Base-by-base conservation (phyloP, 352 stramenopile species). In the Globisporangium cystogenes region DNA sequence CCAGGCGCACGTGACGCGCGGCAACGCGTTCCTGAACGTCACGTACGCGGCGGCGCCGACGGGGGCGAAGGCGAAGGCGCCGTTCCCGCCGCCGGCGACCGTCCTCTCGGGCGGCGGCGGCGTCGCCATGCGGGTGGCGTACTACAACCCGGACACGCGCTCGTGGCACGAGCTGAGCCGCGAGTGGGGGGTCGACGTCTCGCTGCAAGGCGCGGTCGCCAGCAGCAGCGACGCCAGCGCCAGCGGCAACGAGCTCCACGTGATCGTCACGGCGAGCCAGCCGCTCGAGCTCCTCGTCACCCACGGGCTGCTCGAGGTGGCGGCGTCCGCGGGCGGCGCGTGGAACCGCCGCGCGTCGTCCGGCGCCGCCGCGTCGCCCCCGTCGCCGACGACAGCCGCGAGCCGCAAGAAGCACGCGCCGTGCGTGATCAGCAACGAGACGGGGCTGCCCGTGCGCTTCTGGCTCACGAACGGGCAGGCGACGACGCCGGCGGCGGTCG, bases 141-240 rank as follows among this genome's bases (percentile, higher is more conserved):
- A 93, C 51, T 92, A 90, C 50, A 93, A 91, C 46, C 83, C 83
- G 15, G 78, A 92, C 31, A 89, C 77, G 27, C 78, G 83, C 15
- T 68, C 82, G 41, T 93, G 83, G 83, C 83, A 93, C 44, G 75
- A 81, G 18, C 82, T 93, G 76, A 88, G 81, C 29, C 74, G 73
- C 2, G 81, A 91, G 42, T 93, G 83, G 83, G 67, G 66, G 14
- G 55, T 93, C 6, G 78, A 89, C 23, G 54, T 82, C 8, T 86
- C 83, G 3, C 59, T 90, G 1, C 81, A 91, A 48, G 81, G 81
- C 10, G 62, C 66, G 1, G 67, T 76, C 23, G 62, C 65, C 29
- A 44, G 42, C 15, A 52, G 65, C 29, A 44, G 42, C 15, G 55
- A 33, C 4, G 20, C 8, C 21, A 43, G 21, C 65, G 65, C 37